Conservation (phyloP, 2,329 filamentous ascomycete genomes). For the Fusarium musae region DNA sequence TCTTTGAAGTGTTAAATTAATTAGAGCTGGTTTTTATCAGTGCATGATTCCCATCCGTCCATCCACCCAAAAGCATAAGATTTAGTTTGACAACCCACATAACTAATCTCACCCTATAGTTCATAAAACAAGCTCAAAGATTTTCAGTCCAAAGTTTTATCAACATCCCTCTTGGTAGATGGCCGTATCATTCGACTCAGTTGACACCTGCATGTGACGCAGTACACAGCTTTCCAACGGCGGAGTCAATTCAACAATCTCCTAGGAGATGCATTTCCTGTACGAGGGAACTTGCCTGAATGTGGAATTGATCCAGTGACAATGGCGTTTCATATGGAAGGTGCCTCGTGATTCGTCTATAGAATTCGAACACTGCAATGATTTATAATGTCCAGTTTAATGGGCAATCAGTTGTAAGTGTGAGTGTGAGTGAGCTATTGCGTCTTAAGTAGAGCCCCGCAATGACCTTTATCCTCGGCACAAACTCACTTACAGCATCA, state of each 20-base stretch:
- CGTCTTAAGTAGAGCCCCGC: slow-evolving; percentile 38
- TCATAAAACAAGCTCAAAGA: background rate
- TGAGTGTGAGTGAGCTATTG: background rate
- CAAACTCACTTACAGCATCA: slow-evolving; percentile 8
- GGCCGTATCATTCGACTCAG: slow-evolving; percentile 69
- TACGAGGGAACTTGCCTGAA: slow-evolving; percentile 38
- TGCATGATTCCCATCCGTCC: rapidly evolving
- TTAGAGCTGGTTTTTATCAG: background rate
- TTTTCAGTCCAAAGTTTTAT: background rate
- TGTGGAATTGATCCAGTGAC: slow-evolving; percentile 34
- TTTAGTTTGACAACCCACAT: background rate
- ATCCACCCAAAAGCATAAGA: too few relatives aligned
- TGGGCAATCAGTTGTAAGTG: slow-evolving; percentile 24
- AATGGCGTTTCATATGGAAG: background rate
- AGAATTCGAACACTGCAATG: background rate
- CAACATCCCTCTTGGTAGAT: slow-evolving; percentile 56
- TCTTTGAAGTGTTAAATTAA: background rate
- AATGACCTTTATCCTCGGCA: slow-evolving; percentile 26
- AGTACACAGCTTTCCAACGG: slow-evolving; percentile 65
- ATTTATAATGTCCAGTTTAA: background rate
- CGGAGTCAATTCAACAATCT: background rate
- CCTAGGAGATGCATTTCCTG: background rate
- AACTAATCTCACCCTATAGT: background rate
- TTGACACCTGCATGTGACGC: slow-evolving; percentile 52
- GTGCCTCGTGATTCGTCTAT: background rate